Conservation (phyloP, 306 rosid species). For the Acacia acuminata region DNA sequence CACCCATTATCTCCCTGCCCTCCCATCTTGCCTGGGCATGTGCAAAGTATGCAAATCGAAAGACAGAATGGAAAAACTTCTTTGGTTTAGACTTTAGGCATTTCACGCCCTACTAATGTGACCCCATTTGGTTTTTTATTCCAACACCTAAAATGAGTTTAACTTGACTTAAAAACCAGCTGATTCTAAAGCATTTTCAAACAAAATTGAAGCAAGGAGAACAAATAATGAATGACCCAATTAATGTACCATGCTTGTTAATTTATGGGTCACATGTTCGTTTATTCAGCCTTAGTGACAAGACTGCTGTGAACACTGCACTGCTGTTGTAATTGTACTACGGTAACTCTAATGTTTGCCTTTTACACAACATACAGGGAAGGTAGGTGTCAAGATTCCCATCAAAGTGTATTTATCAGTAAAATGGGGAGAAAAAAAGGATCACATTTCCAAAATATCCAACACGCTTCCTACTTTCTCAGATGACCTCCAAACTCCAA, state of each 20-base stretch:
- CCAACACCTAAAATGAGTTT: not conserved
- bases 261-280: not conserved
- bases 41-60: not conserved
- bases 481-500: conserved; percentile 2
- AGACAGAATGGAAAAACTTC: not conserved
- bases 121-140: not conserved
- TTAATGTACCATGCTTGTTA: not conserved
- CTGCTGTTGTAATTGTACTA: conserved; percentile 6
- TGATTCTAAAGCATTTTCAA: not conserved
- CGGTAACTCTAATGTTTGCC: not conserved
- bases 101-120: not conserved
- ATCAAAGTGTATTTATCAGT: not conserved
- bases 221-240: not conserved
- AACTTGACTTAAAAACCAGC: not conserved
- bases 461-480: not conserved
- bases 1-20: not conserved
- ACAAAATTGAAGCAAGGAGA: not conserved
- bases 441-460: not conserved
- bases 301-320: not conserved
- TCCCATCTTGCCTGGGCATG: not conserved
- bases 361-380: not conserved
- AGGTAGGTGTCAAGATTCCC: not conserved
- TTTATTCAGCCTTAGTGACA: not conserved
- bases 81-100: not conserved
- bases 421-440: not conserved